Evolutionary conservation across 331 rosid genomes (phyloP).

Genomic region (Prunus yedoensis): DNA sequence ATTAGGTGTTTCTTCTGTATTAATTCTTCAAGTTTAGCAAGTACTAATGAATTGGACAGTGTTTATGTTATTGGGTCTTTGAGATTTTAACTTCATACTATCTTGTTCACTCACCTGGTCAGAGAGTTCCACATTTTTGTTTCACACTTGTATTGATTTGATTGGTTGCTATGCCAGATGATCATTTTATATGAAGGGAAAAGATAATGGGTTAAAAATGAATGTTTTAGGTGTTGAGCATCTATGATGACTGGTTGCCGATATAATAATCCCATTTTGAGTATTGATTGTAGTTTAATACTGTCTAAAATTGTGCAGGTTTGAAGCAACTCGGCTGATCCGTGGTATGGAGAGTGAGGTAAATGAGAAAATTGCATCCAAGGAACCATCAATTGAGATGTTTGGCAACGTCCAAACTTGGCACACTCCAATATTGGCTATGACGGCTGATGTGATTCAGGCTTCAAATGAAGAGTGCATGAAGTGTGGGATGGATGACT

Average conservation of each 20-base stretch:
- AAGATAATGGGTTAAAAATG: too few relatives aligned
- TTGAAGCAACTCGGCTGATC: constrained; percentile 70
- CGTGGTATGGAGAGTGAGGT: constrained; percentile 57
- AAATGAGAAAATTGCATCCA: constrained; percentile 55
- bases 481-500: constrained; percentile 90
- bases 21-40: background rate
- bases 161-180: too few relatives aligned
- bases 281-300: constrained; percentile 21
- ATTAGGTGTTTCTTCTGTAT: constrained; percentile 2
- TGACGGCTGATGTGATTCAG: constrained; percentile 95
- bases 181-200: too few relatives aligned
- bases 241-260: background rate
- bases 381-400: constrained; percentile 55
- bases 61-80: too few relatives aligned
- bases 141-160: background rate
- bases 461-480: constrained; percentile 77
- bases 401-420: constrained; percentile 54
- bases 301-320: constrained; percentile 46
- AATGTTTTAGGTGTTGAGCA: too few relatives aligned
- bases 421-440: constrained; percentile 89
- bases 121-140: background rate
- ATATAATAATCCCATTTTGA: background rate
- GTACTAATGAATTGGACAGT: background rate
- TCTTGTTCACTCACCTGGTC: background rate
- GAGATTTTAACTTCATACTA: background rate